Conservation (phyloP, 2,329 filamentous ascomycete genomes). For the Endoconidiophora laricicola region DNA sequence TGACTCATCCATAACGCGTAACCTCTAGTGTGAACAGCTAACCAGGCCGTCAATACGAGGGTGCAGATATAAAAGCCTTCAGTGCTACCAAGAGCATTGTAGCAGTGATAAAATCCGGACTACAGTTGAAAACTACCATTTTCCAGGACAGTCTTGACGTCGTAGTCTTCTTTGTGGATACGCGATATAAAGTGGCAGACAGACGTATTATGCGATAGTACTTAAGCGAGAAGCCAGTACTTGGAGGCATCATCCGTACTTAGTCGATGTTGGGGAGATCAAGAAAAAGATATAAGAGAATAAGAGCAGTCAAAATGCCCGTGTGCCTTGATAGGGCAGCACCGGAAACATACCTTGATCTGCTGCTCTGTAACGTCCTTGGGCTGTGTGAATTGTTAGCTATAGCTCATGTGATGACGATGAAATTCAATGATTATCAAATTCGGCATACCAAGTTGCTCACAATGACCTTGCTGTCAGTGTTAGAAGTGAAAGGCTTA, state of each 20-base stretch:
- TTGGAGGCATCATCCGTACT: constrained; percentile 11
- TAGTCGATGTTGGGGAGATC: constrained; percentile 7
- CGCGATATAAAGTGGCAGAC: too few species aligned
- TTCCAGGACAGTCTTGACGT: too few species aligned
- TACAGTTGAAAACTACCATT: too few species aligned
- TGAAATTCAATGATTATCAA: background rate
- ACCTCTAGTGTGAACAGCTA: too few species aligned
- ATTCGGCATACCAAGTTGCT: constrained; percentile 72
- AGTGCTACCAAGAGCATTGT: too few species aligned
- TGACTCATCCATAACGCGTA: too few species aligned
- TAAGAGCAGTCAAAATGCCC: constrained; percentile 14
- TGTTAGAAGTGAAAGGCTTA: constrained; percentile 42
- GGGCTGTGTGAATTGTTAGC: constrained; percentile 49
- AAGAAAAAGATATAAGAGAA: constrained; percentile 6
- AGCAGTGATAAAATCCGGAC: too few species aligned
- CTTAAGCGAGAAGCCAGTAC: background rate
- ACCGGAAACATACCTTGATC: constrained; percentile 99
- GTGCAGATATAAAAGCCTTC: too few species aligned
- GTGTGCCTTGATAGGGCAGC: constrained; percentile 24
- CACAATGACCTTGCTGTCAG: constrained; percentile 93
- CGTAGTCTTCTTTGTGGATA: too few species aligned
- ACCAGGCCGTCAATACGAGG: too few species aligned
- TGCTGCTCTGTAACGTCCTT: constrained; percentile 89
- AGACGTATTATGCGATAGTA: too few species aligned
- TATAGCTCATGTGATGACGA: background rate